Percentiles rank a stretch among this genome's conserved stretches.
These are phyloP conservation scores for Drechslerella coelobrocha DNA, from an alignment of 2,329 filamentous ascomycete species.

Conservation along the genomic window DNA sequence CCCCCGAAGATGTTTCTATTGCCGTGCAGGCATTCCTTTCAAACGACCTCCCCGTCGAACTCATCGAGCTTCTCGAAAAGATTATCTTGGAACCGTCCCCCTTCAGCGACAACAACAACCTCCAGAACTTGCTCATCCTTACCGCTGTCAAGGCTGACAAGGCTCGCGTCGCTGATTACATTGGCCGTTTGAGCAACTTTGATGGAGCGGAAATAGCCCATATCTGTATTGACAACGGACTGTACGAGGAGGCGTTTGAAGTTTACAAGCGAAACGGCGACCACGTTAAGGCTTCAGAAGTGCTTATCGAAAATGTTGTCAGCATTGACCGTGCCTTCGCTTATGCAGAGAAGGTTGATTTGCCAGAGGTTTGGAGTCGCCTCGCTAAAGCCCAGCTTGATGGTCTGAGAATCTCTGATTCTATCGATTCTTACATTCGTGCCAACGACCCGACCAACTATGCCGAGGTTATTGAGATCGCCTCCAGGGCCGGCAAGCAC, in stretches of 20 bases:
- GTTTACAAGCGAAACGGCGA: slow-evolving; percentile 98
- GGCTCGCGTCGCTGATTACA: slow-evolving; percentile 91
- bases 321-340: slow-evolving; percentile 97
- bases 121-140: slow-evolving; percentile 95
- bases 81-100: slow-evolving; percentile 99
- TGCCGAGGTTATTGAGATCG: slow-evolving; percentile 92
- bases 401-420: slow-evolving; percentile 87
- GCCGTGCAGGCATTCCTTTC: slow-evolving; percentile 92
- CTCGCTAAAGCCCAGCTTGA: slow-evolving; percentile 98
- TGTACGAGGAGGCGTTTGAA: slow-evolving; percentile 96
- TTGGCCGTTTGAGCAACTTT: slow-evolving; percentile 87
- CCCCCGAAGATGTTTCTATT: slow-evolving; percentile 92
- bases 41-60: slow-evolving; percentile 86
- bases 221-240: slow-evolving; percentile 90
- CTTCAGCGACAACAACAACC: slow-evolving; percentile 95
- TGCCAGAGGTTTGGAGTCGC: slow-evolving; percentile 96
- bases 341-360: slow-evolving; percentile 91
- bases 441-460: slow-evolving; percentile 93
- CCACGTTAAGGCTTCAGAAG: slow-evolving; percentile 83
- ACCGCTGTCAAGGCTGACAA: slow-evolving; percentile 98
- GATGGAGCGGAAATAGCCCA: slow-evolving; percentile 85
- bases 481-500: slow-evolving; percentile 93
- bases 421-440: slow-evolving; percentile 96
- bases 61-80: slow-evolving; percentile 98
- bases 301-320: slow-evolving; percentile 93